Conservation (phyloP, 768 basidiomycete species). For the Russula sp. region DNA sequence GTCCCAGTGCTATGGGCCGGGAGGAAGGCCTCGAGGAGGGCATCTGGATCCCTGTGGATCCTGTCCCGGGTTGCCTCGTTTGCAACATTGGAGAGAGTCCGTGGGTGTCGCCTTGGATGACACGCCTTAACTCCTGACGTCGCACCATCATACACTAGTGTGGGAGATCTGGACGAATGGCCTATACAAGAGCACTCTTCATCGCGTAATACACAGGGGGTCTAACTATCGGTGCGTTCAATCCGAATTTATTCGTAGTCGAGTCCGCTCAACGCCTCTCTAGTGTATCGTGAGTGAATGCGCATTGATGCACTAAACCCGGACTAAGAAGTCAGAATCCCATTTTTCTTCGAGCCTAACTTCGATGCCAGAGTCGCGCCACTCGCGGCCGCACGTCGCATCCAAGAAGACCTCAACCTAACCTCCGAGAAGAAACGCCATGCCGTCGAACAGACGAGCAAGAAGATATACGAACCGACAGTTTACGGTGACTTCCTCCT, state of each 20-base stretch:
- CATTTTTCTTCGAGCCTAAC: constrained; percentile 94
- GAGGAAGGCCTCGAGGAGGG: constrained; percentile 51
- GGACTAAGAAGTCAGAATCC: constrained; percentile 46
- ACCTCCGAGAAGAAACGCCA: constrained; percentile 23
- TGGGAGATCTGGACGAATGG: constrained; percentile 92
- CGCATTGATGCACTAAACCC: not conserved
- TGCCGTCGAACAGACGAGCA: constrained; percentile 20
- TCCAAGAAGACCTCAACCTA: constrained; percentile 30
- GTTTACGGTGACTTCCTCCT: constrained; percentile 77
- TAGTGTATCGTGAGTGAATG: constrained; percentile 62
- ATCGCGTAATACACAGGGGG: constrained; percentile 76
- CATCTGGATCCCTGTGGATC: constrained; percentile 80
- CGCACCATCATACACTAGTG: constrained; percentile 42
- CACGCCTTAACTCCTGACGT: not conserved
- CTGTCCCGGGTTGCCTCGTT: constrained; percentile 75
- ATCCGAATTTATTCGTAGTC: not conserved
- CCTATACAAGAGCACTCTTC: constrained; percentile 82
- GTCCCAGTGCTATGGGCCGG: constrained; percentile 37
- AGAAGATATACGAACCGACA: constrained; percentile 40
- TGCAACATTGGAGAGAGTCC: constrained; percentile 91
- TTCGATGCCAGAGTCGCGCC: constrained; percentile 67
- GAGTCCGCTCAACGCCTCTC: not conserved
- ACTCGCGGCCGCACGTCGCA: constrained; percentile 51
- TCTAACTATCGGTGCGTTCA: constrained; percentile 52
- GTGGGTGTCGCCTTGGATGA: constrained; percentile 27